Evolutionary conservation across 352 stramenopile genomes (phyloP).

Genomic region (Phytophthora pisi): DNA sequence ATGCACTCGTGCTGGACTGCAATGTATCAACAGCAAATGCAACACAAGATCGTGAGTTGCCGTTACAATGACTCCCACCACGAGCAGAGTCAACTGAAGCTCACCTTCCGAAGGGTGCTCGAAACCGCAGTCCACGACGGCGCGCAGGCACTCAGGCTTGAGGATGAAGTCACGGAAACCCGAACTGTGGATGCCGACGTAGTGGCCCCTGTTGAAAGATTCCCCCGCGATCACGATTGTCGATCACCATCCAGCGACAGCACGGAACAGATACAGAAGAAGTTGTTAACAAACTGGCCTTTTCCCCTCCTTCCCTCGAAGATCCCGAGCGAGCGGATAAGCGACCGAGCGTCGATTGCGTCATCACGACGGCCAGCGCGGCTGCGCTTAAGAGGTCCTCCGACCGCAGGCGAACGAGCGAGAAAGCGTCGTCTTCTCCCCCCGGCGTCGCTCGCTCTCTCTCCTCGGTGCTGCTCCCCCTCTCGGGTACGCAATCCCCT

Average conservation of each 20-base stretch:
- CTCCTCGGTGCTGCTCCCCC: constrained; percentile 27
- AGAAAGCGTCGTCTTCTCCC: constrained; percentile 29
- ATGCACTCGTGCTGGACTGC: constrained; percentile 99
- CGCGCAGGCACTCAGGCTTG: constrained; percentile 98
- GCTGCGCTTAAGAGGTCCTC: constrained; percentile 23
- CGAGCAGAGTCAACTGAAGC: not conserved
- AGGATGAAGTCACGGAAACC: constrained; percentile 99
- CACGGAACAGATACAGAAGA: constrained; percentile 85
- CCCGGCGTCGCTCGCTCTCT: constrained; percentile 15
- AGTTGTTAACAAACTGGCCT: constrained; percentile 77
- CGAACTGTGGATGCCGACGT: constrained; percentile 99
- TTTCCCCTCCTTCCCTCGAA: constrained; percentile 21
- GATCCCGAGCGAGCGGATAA: constrained; percentile 26
- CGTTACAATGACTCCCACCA: not conserved
- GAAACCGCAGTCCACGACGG: constrained; percentile 99
- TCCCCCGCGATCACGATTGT: constrained; percentile 30
- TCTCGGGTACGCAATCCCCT: constrained; percentile 25
- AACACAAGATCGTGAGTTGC: constrained; percentile 20
- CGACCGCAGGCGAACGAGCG: constrained; percentile 22
- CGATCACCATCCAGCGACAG: constrained; percentile 23
- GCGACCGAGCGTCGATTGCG: constrained; percentile 25
- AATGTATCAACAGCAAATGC: constrained; percentile 14
- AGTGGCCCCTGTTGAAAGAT: constrained; percentile 93
- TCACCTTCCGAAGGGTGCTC: constrained; percentile 99
- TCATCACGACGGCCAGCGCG: constrained; percentile 29